These are phyloP conservation scores for Erodium chrysanthum DNA, from an alignment of 441 rosid species.

Conservation along the genomic window DNA sequence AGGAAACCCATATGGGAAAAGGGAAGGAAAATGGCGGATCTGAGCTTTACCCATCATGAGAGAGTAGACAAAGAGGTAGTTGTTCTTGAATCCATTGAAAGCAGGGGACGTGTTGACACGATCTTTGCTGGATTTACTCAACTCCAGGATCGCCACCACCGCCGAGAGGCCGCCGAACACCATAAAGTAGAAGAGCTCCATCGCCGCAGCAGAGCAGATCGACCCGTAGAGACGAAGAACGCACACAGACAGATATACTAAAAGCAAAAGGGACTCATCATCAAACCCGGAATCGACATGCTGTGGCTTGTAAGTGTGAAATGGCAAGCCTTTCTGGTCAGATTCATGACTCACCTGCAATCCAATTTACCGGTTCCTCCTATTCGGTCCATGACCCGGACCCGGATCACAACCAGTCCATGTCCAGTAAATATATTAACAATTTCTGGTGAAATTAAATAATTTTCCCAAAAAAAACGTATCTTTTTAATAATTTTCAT, in stretches of 20 bases:
- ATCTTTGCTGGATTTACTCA: slow-evolving; percentile 54
- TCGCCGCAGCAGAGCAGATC: slow-evolving; percentile 16
- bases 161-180: slow-evolving; percentile 49
- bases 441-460: too few relatives aligned
- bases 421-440: too few relatives aligned
- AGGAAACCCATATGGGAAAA: neutral
- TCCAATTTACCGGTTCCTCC: neutral
- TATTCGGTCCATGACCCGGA: neutral
- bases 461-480: too few relatives aligned
- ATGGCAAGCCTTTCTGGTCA: neutral
- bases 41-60: slow-evolving; percentile 63
- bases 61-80: slow-evolving; percentile 67
- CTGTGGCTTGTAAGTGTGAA: neutral
- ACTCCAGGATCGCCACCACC: slow-evolving; percentile 47
- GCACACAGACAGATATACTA: neutral
- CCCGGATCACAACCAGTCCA: neutral
- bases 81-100: slow-evolving; percentile 70
- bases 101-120: slow-evolving; percentile 53
- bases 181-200: slow-evolving; percentile 56
- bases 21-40: neutral
- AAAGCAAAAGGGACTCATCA: too few relatives aligned
- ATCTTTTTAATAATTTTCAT: too few relatives aligned
- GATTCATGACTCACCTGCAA: neutral
- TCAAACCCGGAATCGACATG: neutral
- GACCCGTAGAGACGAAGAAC: neutral